Conservation (phyloP, 257 asterid species). For the Prunella vulgaris region DNA sequence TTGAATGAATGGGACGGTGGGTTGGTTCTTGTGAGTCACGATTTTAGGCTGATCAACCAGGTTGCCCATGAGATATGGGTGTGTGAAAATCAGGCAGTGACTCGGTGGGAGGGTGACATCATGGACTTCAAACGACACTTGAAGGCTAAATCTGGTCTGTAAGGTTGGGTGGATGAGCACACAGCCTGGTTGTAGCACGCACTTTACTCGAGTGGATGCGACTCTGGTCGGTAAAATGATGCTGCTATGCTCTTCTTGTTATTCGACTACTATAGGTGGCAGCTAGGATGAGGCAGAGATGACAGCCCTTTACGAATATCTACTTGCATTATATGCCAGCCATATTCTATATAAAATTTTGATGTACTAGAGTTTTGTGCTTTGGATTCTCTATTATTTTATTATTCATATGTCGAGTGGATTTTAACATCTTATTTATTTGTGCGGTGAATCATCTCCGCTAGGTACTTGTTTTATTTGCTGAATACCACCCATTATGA, state of each 20-base stretch:
- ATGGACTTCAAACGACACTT: conserved; percentile 89
- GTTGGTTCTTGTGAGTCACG: conserved; percentile 93
- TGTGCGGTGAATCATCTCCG: background rate
- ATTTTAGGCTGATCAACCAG: conserved; percentile 96
- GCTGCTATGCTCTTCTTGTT: background rate
- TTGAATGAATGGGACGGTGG: conserved; percentile 98
- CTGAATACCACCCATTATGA: no score
- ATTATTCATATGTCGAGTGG: background rate
- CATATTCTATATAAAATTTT: conserved; percentile 20
- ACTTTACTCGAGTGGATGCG: background rate
- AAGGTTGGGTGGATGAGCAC: background rate
- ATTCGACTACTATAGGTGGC: background rate
- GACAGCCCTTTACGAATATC: background rate
- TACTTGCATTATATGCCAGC: background rate
- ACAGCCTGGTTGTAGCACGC: conserved; percentile 6
- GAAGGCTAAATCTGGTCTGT: conserved; percentile 64
- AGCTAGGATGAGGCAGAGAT: background rate
- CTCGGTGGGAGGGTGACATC: conserved; percentile 87
- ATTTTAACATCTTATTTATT: background rate
- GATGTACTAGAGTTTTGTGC: conserved; percentile 14
- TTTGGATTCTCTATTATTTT: background rate
- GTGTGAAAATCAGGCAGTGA: conserved; percentile 80
- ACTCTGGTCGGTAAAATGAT: background rate
- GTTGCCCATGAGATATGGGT: conserved; percentile 98
- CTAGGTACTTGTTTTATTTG: background rate